phyloP scores from a whole-genome alignment of 306 rosid species.

The Cajanus cajan region DNA sequence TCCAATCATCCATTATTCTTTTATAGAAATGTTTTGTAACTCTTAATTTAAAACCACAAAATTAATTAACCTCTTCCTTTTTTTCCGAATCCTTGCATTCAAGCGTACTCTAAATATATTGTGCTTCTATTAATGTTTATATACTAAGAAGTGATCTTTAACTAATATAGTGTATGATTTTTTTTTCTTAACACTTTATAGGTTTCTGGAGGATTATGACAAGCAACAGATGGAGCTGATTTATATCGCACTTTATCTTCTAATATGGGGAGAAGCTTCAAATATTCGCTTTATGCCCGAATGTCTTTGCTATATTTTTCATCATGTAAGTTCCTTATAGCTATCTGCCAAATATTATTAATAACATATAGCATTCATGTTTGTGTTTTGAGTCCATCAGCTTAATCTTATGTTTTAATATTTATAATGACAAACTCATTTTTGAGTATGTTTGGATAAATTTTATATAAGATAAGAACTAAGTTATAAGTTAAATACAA shows the following conservation, averaged over 20 bases:
- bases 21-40: not conserved
- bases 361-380: slow-evolving; percentile 1
- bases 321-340: slow-evolving; percentile 57
- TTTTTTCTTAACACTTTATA: slow-evolving; percentile 30
- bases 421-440: too few relatives aligned
- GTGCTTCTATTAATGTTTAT: slow-evolving; percentile 16
- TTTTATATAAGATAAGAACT: too few relatives aligned
- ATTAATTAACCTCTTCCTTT: not conserved
- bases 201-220: slow-evolving; percentile 47
- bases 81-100: not conserved
- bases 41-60: not conserved
- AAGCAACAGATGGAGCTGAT: slow-evolving; percentile 65
- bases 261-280: slow-evolving; percentile 99
- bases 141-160: slow-evolving; percentile 22
- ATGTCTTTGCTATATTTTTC: slow-evolving; percentile 94
- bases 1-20: not conserved
- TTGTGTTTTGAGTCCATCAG: not conserved
- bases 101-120: not conserved
- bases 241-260: slow-evolving; percentile 84
- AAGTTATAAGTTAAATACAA: too few relatives aligned
- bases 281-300: slow-evolving; percentile 97
- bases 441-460: too few relatives aligned
- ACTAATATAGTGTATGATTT: slow-evolving; percentile 6
- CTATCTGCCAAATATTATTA: slow-evolving; percentile 8
- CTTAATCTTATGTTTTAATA: not conserved